These are phyloP conservation scores for Passiflora organensis DNA, from an alignment of 345 rosid species.

Conservation along the genomic window DNA sequence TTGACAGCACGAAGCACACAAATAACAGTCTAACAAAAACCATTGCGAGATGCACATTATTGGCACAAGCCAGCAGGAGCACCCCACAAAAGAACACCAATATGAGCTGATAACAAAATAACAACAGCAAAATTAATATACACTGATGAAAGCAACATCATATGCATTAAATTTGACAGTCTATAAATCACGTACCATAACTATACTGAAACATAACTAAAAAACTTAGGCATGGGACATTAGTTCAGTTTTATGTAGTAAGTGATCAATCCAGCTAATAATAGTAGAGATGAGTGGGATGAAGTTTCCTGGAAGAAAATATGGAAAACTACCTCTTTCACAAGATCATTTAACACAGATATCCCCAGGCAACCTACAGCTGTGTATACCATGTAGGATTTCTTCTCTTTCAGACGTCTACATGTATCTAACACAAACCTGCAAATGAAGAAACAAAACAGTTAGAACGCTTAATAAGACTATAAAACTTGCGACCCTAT, in stretches of 20 bases:
- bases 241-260: neutral
- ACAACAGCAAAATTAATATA: too few species aligned
- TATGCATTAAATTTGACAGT: neutral
- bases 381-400: conserved; percentile 84
- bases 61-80: neutral
- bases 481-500: too few species aligned
- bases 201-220: too few species aligned
- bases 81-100: conserved; percentile 2
- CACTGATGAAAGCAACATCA: neutral
- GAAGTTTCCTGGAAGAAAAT: neutral
- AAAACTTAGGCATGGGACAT: too few species aligned
- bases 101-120: neutral
- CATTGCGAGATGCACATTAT: neutral
- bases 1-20: too few species aligned
- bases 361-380: conserved; percentile 89
- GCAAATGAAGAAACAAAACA: conserved; percentile 17
- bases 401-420: conserved; percentile 74
- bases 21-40: too few species aligned
- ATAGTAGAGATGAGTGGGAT: neutral
- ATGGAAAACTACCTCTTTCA: conserved; percentile 62
- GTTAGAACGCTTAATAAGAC: neutral
- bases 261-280: neutral
- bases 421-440: conserved; percentile 85
- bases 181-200: neutral
- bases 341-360: conserved; percentile 60